Evolutionary conservation across 495 filamentous ascomycete species (phyloP).

Genomic region (Penicillium fimorum): DNA sequence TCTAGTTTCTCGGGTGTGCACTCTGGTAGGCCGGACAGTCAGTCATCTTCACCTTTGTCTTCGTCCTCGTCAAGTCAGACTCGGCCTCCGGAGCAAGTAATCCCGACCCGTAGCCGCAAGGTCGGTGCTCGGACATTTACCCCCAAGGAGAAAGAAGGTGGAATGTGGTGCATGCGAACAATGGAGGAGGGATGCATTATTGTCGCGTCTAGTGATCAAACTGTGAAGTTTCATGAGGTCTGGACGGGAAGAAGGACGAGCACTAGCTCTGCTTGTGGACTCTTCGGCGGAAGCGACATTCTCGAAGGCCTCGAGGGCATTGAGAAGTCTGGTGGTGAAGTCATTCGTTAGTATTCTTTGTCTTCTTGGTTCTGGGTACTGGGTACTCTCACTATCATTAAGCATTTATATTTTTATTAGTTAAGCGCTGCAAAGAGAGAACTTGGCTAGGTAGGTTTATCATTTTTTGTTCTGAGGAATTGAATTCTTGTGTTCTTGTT

Average conservation of each 20-base stretch:
- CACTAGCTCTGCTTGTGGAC: slow-evolving; percentile 56
- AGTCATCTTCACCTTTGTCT: slow-evolving; percentile 4
- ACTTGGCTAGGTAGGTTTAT: not conserved
- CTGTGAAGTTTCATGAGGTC: slow-evolving; percentile 94
- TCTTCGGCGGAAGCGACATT: slow-evolving; percentile 84
- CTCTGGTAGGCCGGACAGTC: slow-evolving; percentile 14
- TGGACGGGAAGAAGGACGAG: slow-evolving; percentile 68
- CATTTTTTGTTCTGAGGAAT: slow-evolving; percentile 3
- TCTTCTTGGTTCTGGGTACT: slow-evolving; percentile 1
- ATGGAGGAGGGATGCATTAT: slow-evolving; percentile 89
- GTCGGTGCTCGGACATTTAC: slow-evolving; percentile 20
- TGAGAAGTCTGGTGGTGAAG: slow-evolving; percentile 63
- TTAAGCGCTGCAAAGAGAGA: not conserved
- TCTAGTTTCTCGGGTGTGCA: slow-evolving; percentile 19
- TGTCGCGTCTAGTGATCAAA: slow-evolving; percentile 89
- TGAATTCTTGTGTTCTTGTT: not conserved
- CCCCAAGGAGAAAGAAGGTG: slow-evolving; percentile 49
- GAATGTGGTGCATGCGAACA: slow-evolving; percentile 55
- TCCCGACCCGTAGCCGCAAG: not conserved
- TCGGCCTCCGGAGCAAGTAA: not conserved
- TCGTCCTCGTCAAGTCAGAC: not conserved
- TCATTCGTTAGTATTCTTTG: slow-evolving; percentile 35
- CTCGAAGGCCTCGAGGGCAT: slow-evolving; percentile 83
- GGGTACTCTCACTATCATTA: slow-evolving; percentile 8
- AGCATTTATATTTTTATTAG: slow-evolving; percentile 6